Evolutionary conservation across 192 early-diverging fungal species (phyloP), one percentile per base, ranked within the genome.

Genomic region (Dissophora globulifera): DNA sequence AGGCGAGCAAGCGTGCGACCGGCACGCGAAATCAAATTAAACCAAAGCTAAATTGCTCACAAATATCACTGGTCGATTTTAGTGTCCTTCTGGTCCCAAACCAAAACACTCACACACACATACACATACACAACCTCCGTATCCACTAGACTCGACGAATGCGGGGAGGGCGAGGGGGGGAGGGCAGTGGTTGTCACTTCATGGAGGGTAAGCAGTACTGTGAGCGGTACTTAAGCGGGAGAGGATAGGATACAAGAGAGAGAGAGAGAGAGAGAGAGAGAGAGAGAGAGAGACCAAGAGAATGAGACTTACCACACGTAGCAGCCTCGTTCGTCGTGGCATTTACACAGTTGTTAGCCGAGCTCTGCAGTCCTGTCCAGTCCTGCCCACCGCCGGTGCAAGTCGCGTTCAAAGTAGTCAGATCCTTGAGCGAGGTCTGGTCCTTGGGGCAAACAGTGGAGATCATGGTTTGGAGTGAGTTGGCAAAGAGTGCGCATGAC

Each of bases 261-360:
- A 9, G 20, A 40, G 25, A 23, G 30, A 29, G 3, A 50, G n/a
- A 52, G 2, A 52, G 33, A 31, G 43, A 58, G 29, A 59, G 25
- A 40, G 46, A 69, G 48, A 55, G 8, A 40, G 17, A 59, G 31
- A 50, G 35, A 35, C 15, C 15, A 59, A 25, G 30, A 40, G 15
- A 55, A 20, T 10, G 2, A 2, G 12, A 62, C 72, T 61, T 62
- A 76, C 72, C 72, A 62, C 72, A 76, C 23, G 51, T 43, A 22
- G 33, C 5, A 16, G 4, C 31, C 35, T 76, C 72, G 53, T 76
- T 76, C 13, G n/a, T 27, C 1, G 26, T 26, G 7, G 58, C 72
- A 12, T 32, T 57, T 17, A 57, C 22, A 50, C 72, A 76, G 41
- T 10, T 4, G n/a, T 41, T 40, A 32, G 1, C 43, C 22, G 35